Percentiles rank a stretch among this genome's conserved stretches.
These are phyloP conservation scores for Avena eriantha DNA, from an alignment of 176 grass and related monocot species.

Conservation along the genomic window DNA sequence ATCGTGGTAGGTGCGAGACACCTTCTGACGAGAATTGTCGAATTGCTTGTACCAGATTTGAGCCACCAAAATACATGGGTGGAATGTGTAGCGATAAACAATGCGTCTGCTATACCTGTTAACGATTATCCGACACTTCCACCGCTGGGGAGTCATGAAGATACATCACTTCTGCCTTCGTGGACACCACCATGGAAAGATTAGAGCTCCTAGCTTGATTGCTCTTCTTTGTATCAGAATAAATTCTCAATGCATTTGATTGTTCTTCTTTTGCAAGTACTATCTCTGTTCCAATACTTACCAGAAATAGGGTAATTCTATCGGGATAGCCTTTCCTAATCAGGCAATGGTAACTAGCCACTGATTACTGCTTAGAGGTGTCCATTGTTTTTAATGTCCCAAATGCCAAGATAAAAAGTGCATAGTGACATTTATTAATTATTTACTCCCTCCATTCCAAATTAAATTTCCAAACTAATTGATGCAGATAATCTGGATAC, in stretches of 20 bases:
- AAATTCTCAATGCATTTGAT: neutral
- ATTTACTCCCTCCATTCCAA: no score
- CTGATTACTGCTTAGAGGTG: no score
- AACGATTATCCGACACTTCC: neutral
- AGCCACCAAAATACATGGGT: neutral
- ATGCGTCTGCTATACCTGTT: slow-evolving; percentile 2
- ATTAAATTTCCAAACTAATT: no score
- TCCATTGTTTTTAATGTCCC: no score
- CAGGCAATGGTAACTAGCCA: no score
- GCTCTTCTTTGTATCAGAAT: neutral
- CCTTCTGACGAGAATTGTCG: neutral
- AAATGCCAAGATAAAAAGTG: no score
- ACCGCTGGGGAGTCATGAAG: neutral
- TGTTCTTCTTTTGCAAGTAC: slow-evolving; percentile 7
- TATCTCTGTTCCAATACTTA: no score
- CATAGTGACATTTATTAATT: no score
- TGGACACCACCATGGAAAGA: no score
- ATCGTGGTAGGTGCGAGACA: neutral
- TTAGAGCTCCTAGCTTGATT: neutral
- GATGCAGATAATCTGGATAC: no score
- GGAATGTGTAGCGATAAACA: neutral
- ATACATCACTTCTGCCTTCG: neutral
- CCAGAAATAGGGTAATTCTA: no score
- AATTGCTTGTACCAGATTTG: neutral
- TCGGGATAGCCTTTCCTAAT: no score